Conservation (phyloP, 148 eudicot species). For the Rhododendron kiyosumense region DNA sequence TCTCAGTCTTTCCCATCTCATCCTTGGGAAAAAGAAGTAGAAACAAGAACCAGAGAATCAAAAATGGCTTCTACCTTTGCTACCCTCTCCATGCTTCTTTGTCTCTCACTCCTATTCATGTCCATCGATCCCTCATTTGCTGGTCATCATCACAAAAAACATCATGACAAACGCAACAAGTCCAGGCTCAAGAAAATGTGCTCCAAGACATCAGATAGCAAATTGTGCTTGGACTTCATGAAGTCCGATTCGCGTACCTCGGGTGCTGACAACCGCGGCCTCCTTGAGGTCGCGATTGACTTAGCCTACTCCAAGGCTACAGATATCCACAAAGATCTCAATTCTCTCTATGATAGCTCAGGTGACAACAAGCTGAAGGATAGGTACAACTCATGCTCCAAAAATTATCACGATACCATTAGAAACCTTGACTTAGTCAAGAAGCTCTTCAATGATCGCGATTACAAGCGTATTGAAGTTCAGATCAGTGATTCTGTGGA, state of each 20-base stretch:
- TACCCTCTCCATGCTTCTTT: background rate
- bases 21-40: background rate
- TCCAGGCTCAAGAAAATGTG: conserved; percentile 2
- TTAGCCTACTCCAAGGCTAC: conserved; percentile 11
- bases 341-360: background rate
- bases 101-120: background rate
- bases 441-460: background rate
- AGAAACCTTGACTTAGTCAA: background rate
- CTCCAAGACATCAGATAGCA: background rate
- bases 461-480: background rate
- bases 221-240: conserved; percentile 1
- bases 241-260: background rate
- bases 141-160: background rate
- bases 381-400: background rate
- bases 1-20: background rate
- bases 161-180: background rate
- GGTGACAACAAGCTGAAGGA: background rate
- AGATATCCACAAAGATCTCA: background rate
- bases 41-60: background rate
- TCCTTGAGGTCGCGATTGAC: background rate
- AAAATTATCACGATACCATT: conserved; percentile 2
- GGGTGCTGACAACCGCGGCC: background rate
- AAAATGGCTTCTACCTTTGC: background rate
- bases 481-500: background rate
- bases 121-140: conserved; percentile 9